These are phyloP conservation scores for Waltergamsia citrina DNA, from an alignment of 2,329 filamentous ascomycete genomes.

Conservation along the genomic window DNA sequence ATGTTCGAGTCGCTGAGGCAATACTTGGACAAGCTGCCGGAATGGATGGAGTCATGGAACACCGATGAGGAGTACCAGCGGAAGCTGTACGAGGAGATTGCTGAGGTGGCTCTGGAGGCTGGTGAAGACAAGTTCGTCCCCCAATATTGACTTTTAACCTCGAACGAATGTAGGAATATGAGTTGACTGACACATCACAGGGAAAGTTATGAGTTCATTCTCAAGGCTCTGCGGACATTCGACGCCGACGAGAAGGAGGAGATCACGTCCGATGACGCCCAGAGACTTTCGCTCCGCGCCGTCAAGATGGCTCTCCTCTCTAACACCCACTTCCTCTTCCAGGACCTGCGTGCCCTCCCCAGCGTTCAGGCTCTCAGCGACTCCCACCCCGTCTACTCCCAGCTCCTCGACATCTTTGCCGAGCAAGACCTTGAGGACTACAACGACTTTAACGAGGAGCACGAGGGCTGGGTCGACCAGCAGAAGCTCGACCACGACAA, in stretches of 20 bases:
- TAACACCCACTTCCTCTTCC: constrained; percentile 57
- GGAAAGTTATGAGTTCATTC: constrained; percentile 57
- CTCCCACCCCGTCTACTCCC: constrained; percentile 75
- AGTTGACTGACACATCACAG: constrained; percentile 19
- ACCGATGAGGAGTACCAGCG: constrained; percentile 73
- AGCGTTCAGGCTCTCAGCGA: constrained; percentile 80
- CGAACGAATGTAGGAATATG: no score
- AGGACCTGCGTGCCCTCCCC: constrained; percentile 72
- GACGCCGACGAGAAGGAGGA: constrained; percentile 45
- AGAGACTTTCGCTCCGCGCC: constrained; percentile 49
- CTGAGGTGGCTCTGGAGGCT: constrained; percentile 69
- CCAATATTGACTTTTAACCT: no score
- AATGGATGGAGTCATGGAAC: constrained; percentile 78
- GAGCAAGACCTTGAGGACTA: constrained; percentile 93
- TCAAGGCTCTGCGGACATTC: constrained; percentile 53
- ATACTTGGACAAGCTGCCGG: constrained; percentile 73
- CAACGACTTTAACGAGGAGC: constrained; percentile 89
- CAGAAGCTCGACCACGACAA: constrained; percentile 62
- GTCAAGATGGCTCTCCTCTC: constrained; percentile 44
- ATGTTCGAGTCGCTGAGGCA: constrained; percentile 78
- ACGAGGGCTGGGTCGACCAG: constrained; percentile 74
- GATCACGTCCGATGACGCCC: constrained; percentile 48
- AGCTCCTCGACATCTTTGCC: constrained; percentile 91
- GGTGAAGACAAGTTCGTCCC: constrained; percentile 63
- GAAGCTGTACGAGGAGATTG: constrained; percentile 74